Evolutionary conservation across 495 filamentous ascomycete genomes (phyloP), one percentile per base, ranked within the genome.

Genomic region (Tetracladium marchalianum): DNA sequence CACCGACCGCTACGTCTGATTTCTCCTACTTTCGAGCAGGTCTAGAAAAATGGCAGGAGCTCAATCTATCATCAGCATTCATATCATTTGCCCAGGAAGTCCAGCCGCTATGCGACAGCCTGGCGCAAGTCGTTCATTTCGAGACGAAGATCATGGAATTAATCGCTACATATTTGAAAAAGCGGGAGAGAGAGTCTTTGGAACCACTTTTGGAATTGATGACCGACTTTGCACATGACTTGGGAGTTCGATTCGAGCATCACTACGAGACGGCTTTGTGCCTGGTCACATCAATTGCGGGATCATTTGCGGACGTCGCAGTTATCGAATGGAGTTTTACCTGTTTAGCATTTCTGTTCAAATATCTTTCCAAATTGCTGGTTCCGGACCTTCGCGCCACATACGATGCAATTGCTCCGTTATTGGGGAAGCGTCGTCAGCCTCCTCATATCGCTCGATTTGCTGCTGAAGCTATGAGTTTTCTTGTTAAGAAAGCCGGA

Each of bases 311-410:
- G 52, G 69, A 72, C 45, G 73, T 86, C 27, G 87, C 90, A 52
- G 85, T 87, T 12, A 82, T 93, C 32, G 89, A 99, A 67, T 97
- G 92, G 93, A 90, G 87, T 46, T 97, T 99, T 61, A 87, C 78
- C 38, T 89, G 87, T 55, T 73, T 99, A 11, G 87, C 92, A 50
- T 96, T 93, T 76, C 76, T 95, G 13, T 93, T 97, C 75, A 99
- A 97, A 59, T 97, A 94, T 55, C 76, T 99, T 15, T 90, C 88
- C 3, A 77, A 85, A 37, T 71, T 96, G 7, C 59, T 99, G 17
- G 84, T 87, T 0, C 82, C 87, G 4, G 85, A 99, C 58, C 66
- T 97, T 43, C 72, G 87, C 52, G 85, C 90, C 19, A 75, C 93
- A 6, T 87, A 85, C 57, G 74, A 84, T 52, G 77, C 87, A 33